These are phyloP conservation scores for Chlamydomonas schloesseri DNA, from an alignment of 139 green algal genomes.

Conservation along the genomic window DNA sequence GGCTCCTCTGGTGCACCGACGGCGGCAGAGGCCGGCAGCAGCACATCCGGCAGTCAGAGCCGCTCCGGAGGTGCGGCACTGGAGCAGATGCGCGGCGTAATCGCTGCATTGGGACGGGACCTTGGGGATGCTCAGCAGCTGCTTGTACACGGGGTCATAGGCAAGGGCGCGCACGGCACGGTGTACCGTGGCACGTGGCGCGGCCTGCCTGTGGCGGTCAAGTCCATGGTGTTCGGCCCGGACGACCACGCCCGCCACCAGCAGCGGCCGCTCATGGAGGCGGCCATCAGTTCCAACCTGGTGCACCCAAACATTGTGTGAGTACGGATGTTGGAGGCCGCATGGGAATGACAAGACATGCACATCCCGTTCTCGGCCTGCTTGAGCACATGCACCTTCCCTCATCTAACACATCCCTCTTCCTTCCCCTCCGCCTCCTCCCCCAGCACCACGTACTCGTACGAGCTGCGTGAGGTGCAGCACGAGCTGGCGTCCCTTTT, in stretches of 20 bases:
- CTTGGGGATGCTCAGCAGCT: constrained; percentile 42
- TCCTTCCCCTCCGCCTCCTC: not conserved
- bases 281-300: constrained; percentile 51
- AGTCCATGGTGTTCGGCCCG: constrained; percentile 40
- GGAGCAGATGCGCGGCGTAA: constrained; percentile 4
- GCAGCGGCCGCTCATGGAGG: constrained; percentile 36
- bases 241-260: constrained; percentile 20
- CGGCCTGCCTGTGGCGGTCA: constrained; percentile 43
- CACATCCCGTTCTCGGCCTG: not conserved
- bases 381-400: not conserved
- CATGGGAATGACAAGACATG: too few relatives aligned
- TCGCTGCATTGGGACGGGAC: constrained; percentile 5
- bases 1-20: too few relatives aligned
- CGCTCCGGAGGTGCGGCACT: not conserved
- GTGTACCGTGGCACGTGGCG: constrained; percentile 45
- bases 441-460: constrained; percentile 37
- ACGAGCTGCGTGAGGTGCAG: constrained; percentile 39
- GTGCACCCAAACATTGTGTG: constrained; percentile 54
- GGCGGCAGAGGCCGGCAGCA: not conserved
- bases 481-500: constrained; percentile 37
- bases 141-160: constrained; percentile 20
- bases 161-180: constrained; percentile 41
- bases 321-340: not conserved
- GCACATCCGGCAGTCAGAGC: not conserved
- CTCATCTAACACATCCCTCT: not conserved